These are phyloP conservation scores for Trichodelitschia bisporula DNA, from an alignment of 495 filamentous ascomycete genomes.

Conservation along the genomic window DNA sequence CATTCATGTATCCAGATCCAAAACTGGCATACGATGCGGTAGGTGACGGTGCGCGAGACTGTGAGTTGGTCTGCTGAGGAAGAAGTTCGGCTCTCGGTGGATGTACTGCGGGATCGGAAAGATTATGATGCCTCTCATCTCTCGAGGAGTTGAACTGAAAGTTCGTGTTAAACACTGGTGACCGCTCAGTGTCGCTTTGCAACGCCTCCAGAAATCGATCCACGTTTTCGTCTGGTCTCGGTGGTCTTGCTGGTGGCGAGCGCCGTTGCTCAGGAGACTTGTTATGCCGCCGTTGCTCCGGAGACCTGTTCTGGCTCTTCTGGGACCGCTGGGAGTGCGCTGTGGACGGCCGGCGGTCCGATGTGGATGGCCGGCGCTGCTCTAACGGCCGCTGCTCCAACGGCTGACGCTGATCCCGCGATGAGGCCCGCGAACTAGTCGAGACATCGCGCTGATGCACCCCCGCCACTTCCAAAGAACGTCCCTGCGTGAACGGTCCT, in stretches of 20 bases:
- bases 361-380: slow-evolving; percentile 3
- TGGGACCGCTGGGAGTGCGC: slow-evolving; percentile 6
- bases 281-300: slow-evolving; percentile 2
- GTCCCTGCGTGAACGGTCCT: slow-evolving; percentile 46
- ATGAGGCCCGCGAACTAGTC: slow-evolving; percentile 2
- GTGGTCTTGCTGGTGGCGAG: background rate
- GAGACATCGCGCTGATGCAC: slow-evolving; percentile 4
- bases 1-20: background rate
- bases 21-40: background rate
- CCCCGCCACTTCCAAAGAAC: slow-evolving; percentile 12
- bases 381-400: slow-evolving; percentile 7
- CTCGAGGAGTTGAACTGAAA: no score
- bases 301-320: slow-evolving; percentile 3
- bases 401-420: slow-evolving; percentile 12
- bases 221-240: background rate
- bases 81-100: background rate
- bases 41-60: background rate
- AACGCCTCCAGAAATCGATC: background rate
- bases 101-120: background rate
- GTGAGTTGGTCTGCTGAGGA: background rate
- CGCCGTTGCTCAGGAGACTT: slow-evolving; percentile 5
- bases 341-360: slow-evolving; percentile 7
- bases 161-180: no score
- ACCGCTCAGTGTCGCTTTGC: background rate
- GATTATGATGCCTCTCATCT: no score